A percentile compares a stretch with the other conserved stretches of the same genome.
These are phyloP conservation scores for Sarocladium brachiariae DNA, from an alignment of 2,329 filamentous ascomycete species.

Conservation along the genomic window DNA sequence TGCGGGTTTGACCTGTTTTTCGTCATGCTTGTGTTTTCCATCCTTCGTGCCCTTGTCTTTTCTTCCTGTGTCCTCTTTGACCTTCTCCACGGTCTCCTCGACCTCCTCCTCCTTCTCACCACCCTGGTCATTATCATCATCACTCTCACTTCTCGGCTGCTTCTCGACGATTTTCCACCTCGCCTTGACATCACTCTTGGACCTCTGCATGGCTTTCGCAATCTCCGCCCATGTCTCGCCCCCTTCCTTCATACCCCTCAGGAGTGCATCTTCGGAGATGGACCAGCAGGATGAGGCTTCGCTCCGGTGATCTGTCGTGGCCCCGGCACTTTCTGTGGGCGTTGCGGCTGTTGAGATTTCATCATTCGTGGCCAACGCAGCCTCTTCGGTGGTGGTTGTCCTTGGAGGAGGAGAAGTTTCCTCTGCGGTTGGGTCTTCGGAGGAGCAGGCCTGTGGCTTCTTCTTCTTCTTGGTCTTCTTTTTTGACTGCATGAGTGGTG, in stretches of 20 bases:
- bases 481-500: background rate
- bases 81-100: constrained; percentile 6
- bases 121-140: constrained; percentile 9
- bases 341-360: background rate
- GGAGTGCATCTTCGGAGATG: constrained; percentile 27
- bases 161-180: constrained; percentile 27
- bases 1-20: constrained; percentile 14
- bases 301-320: background rate
- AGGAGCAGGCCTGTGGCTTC: too few relatives aligned
- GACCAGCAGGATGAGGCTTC: constrained; percentile 19
- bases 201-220: constrained; percentile 18
- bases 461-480: background rate
- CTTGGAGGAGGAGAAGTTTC: too few relatives aligned
- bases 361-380: background rate
- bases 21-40: constrained; percentile 14
- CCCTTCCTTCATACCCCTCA: constrained; percentile 27
- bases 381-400: background rate
- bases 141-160: constrained; percentile 9
- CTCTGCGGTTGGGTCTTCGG: too few relatives aligned
- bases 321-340: background rate
- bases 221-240: constrained; percentile 25
- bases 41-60: background rate
- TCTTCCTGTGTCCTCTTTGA: background rate
- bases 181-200: constrained; percentile 22
- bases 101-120: too few relatives aligned